phyloP scores from a whole-genome alignment of 768 basidiomycete genomes.

The Kwoniella sp. region DNA sequence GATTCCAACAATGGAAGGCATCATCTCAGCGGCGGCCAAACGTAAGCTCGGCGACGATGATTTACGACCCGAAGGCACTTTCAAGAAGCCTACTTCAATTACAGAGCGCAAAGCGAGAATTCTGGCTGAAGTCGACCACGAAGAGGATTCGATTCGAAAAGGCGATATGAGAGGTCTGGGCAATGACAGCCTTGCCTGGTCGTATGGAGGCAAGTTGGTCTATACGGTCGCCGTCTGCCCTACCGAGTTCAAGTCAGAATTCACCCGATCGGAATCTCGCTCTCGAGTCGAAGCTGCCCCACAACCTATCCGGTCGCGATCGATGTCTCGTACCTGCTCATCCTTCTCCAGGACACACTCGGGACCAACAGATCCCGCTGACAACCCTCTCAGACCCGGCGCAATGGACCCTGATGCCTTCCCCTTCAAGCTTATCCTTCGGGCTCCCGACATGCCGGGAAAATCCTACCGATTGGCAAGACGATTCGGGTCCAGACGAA shows the following conservation, averaged over 20 bases:
- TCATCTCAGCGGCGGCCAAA: neutral
- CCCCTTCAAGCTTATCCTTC: conserved; percentile 18
- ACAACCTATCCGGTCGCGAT: neutral
- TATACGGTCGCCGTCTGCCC: conserved; percentile 29
- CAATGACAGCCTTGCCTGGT: conserved; percentile 26
- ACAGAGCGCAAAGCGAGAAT: conserved; percentile 11
- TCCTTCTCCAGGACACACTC: neutral
- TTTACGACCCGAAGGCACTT: neutral
- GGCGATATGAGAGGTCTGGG: conserved; percentile 25
- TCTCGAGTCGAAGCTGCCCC: neutral
- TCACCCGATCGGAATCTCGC: neutral
- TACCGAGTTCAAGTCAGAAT: neutral
- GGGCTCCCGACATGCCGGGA: conserved; percentile 34
- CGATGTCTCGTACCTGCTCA: neutral
- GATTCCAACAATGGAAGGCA: neutral
- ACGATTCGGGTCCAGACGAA: conserved; percentile 39
- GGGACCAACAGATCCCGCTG: neutral
- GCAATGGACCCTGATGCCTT: neutral
- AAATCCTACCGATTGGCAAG: conserved; percentile 43
- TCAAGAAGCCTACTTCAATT: neutral
- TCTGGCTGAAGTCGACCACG: conserved; percentile 30
- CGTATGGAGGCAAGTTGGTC: conserved; percentile 35
- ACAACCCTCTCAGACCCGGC: neutral
- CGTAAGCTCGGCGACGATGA: neutral
- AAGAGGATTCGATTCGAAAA: conserved; percentile 29